Base-by-base conservation (phyloP, 106 monocot species). In the Dioscorea alata region DNA sequence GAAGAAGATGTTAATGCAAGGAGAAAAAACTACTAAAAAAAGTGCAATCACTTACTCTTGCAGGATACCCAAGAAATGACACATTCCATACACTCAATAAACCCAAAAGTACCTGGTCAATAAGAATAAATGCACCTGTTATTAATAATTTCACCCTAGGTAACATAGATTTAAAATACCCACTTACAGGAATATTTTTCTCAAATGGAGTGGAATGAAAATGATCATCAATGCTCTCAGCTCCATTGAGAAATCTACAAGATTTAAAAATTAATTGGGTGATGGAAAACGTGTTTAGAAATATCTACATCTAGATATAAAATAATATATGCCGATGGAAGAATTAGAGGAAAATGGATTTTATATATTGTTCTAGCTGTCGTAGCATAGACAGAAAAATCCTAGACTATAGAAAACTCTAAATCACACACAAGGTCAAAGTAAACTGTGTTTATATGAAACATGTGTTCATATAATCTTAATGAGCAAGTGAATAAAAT, bases 81-180 rank as follows among this genome's bases (percentile, higher is more conserved):
- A 84, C 89, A 84, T 97, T 97, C 96, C 96, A 97, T 57, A 97
- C 82, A 80, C 96, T 97, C 61, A 97, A 62, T 42, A 97, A 77
- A 72, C 96, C 96, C 54, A 96, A 73, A 76, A 96, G 91, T 60
- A 96, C 95, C 95, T 96, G 79, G 2, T 34, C 17, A 33, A 61
- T 52, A 62, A 62, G 12, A 66, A 71, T 33, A 58, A 61, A 70
- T 9, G 63, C 56, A 61, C 33, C 19, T 22, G 2, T 70, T 31
- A 57, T n/a, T 20, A 48, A 28, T 60, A 31, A 21, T 4, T 20
- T 66, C 20, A 64, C 28, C 28, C 16, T 18, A 33, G 35, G 63
- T 24, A 18, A 23, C 33, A 34, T 12, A 33, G 19, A 54, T 28
- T 12, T 31, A 54, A 19, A 59, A 4, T 51, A 49, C 48, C 24